phyloP scores from a whole-genome alignment of 345 rosid species.

The Sapria himalayana region DNA sequence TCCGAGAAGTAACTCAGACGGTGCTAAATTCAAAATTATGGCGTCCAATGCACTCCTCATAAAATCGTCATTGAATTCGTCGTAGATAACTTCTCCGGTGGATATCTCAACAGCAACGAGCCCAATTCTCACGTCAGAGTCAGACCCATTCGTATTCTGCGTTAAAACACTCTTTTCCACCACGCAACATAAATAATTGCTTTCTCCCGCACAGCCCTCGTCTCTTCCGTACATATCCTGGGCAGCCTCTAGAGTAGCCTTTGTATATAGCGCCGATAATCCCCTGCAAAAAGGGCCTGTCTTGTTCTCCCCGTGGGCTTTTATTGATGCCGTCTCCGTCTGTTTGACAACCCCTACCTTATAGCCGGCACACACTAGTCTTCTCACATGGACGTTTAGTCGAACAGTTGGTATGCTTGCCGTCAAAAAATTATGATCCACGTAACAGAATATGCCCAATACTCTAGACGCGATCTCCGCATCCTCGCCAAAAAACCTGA shows the following conservation, averaged over 20 bases:
- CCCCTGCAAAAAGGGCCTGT: conserved; percentile 64
- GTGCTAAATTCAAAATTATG: conserved; percentile 58
- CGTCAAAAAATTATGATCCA: conserved; percentile 61
- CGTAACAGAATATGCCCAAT: conserved; percentile 63
- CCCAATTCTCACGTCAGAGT: conserved; percentile 48
- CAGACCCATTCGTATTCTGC: conserved; percentile 12
- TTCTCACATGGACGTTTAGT: conserved; percentile 52
- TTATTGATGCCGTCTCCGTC: conserved; percentile 88
- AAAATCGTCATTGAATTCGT: conserved; percentile 49
- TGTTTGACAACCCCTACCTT: conserved; percentile 92
- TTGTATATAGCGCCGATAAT: conserved; percentile 63
- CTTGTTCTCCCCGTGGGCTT: conserved; percentile 47
- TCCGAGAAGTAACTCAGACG: conserved; percentile 66
- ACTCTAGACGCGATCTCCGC: conserved; percentile 61
- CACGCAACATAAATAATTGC: conserved; percentile 60
- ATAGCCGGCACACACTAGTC: conserved; percentile 67
- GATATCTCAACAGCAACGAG: conserved; percentile 76
- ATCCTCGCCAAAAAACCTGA: conserved; percentile 76
- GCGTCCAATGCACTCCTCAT: conserved; percentile 76
- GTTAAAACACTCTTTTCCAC: conserved; percentile 29
- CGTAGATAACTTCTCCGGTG: conserved; percentile 71
- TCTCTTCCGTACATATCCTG: conserved; percentile 51
- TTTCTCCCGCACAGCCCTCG: conserved; percentile 46
- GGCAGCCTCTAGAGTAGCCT: conserved; percentile 82
- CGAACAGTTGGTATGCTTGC: conserved; percentile 92